Percentiles rank a stretch among this genome's conserved stretches.
Evolutionary conservation across 2,329 filamentous ascomycete species (phyloP).

Genomic region (Plenodomus tracheiphilus): DNA sequence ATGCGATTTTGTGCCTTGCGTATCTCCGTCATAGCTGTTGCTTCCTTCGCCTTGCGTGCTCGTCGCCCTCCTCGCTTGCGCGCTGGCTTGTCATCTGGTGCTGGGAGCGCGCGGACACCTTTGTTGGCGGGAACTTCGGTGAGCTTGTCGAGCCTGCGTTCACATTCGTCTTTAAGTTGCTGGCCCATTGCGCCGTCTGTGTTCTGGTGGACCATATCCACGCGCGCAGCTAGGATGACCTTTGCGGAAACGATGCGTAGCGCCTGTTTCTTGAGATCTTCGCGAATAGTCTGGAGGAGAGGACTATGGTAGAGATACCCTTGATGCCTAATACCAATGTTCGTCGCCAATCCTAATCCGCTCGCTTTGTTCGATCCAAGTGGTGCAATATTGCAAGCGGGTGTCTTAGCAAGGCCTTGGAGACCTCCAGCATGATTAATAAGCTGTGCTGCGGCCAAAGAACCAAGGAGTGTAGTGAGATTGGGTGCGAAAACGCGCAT

Average conservation of each 20-base stretch:
- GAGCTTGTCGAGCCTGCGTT: constrained; percentile 87
- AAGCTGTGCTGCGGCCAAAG: constrained; percentile 91
- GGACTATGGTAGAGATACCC: constrained; percentile 92
- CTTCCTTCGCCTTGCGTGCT: constrained; percentile 93
- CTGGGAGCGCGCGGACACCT: constrained; percentile 81
- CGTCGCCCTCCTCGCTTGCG: constrained; percentile 89
- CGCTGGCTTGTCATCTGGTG: constrained; percentile 92
- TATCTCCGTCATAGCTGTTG: constrained; percentile 93
- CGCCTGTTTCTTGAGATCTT: constrained; percentile 86
- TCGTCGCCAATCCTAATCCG: constrained; percentile 83
- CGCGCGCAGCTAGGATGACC: constrained; percentile 87
- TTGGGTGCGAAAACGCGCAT: constrained; percentile 98
- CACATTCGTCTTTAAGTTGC: constrained; percentile 77
- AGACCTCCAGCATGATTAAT: constrained; percentile 92
- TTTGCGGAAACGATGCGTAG: constrained; percentile 95
- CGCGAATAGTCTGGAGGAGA: constrained; percentile 81
- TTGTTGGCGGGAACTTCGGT: constrained; percentile 91
- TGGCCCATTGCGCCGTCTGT: constrained; percentile 83
- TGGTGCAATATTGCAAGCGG: constrained; percentile 87
- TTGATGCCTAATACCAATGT: constrained; percentile 86
- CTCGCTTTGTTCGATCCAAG: constrained; percentile 88
- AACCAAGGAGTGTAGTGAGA: constrained; percentile 85
- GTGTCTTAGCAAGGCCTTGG: constrained; percentile 85
- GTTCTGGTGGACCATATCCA: constrained; percentile 81
- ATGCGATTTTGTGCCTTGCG: constrained; percentile 95